Base-by-base conservation (phyloP, 2,329 filamentous ascomycete species). In the Canariomyces notabilis region DNA sequence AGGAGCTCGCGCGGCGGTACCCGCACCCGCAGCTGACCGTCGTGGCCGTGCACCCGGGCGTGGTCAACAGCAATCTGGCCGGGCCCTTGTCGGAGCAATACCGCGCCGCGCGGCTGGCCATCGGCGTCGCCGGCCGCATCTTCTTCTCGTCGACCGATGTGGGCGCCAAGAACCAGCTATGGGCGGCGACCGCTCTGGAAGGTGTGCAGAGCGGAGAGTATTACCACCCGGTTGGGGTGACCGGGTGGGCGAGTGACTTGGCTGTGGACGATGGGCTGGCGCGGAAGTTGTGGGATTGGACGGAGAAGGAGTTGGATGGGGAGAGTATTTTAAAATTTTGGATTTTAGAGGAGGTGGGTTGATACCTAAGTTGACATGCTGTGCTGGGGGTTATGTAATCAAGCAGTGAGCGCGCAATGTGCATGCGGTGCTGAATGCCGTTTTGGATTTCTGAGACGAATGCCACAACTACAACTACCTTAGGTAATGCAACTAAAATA, bases 151-250 rank as follows among this genome's bases (percentile, higher is more conserved):
- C 36, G 5, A 46, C 43, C 14, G 57, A 63, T 18, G 48, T 62
- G 21, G 71, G 70, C 0, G 64, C 58, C 3, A 60, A 56, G 49
- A 71, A 68, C 45, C 69, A 72, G 56, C 58, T 74, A 3, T 73
- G 71, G 71, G 69, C 67, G 11, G 26, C 26, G 9, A 60, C 64
- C 1, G 63, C 64, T n/a, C 53, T 61, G 3, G 15, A 16, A 6
- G 55, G 56, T 1, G 31, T 54, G 2, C 34, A 34, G 20, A 61
- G 44, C 22, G 66, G 66, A 1, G 55, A 42, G 42, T 67, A 63
- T 45, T 69, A 69, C 48, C 51, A 57, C 39, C 64, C 64, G 0
- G 57, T 68, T 3, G 67, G 64, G 3, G 44, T 60, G 2, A 23
- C 44, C 7, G 57, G 49, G 3, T 46, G 45, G 40, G 52, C 20